Conservation (phyloP, 2,329 filamentous ascomycete genomes). For the Leptographium wingfieldii region DNA sequence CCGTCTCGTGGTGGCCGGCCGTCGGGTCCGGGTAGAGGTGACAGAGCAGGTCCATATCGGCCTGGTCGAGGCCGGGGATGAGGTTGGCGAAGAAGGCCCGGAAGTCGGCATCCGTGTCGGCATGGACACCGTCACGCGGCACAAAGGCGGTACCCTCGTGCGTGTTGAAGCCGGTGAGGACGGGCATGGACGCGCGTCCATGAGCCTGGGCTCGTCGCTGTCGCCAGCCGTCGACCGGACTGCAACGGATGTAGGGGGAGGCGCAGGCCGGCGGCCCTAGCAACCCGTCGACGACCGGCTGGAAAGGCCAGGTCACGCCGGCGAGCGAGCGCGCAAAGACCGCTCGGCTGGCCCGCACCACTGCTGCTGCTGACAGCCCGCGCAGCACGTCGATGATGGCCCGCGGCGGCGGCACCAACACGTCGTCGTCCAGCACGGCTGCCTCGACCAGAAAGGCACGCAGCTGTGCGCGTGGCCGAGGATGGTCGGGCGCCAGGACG, state of each 20-base stretch:
- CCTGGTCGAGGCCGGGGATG: conserved; percentile 40
- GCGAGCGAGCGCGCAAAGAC: conserved; percentile 32
- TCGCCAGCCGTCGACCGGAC: conserved; percentile 48
- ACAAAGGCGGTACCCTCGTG: conserved; percentile 59
- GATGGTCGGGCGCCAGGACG: conserved; percentile 39
- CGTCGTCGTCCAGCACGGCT: conserved; percentile 23
- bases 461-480: conserved; percentile 43
- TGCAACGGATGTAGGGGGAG: conserved; percentile 30
- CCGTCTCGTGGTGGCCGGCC: conserved; percentile 8
- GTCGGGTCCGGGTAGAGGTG: conserved; percentile 49
- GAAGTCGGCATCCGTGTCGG: conserved; percentile 38
- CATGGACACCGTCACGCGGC: conserved; percentile 23
- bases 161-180: conserved; percentile 58
- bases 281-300: conserved; percentile 53
- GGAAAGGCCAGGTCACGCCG: conserved; percentile 49
- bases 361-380: conserved; percentile 22
- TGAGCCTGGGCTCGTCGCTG: conserved; percentile 14
- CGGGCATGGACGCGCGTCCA: conserved; percentile 42
- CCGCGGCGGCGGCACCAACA: conserved; percentile 11
- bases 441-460: conserved; percentile 39
- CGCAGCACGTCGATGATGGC: conserved; percentile 39
- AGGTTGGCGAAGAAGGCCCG: conserved; percentile 47
- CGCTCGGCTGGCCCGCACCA: conserved; percentile 27
- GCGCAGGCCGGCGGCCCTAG: background rate
- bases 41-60: conserved; percentile 43